Evolutionary conservation across 345 rosid genomes (phyloP), one percentile per base, ranked within the genome.

Genomic region (Linum usitatissimum): DNA sequence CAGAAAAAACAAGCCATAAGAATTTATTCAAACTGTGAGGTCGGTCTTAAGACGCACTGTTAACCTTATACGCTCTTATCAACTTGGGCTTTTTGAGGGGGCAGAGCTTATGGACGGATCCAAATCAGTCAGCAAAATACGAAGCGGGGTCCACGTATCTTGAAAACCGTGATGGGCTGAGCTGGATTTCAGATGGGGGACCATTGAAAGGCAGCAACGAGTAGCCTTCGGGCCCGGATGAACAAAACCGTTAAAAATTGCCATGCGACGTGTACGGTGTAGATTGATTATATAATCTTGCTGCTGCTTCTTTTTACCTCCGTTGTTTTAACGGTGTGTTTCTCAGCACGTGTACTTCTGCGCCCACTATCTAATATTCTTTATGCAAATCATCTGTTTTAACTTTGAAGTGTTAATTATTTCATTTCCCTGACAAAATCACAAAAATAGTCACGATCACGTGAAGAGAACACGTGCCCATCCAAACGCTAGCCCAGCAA

Each of bases 401-500:
- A n/a, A n/a, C n/a, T n/a, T n/a, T n/a, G n/a, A 13, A 7, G 8
- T 1, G 10, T 45, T 45, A 45, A 9, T 48, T 21, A 3, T 53
- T 48, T 7, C n/a, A 10, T 62, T 20, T 19, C 18, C 15, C 30
- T 23, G 28, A 23, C 28, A 23, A 23, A 23, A n/a, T n/a, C n/a
- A n/a, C n/a, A n/a, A n/a, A n/a, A n/a, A 23, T 23, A 30, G 30
- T 51, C 30, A 40, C 31, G 0, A 10, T 59, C 73, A 59, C 68
- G 56, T 63, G 73, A 63, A 58, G 17, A 19, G 3, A 34, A 42
- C 74, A 65, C 63, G 74, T 70, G 66, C 54, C 60, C 6, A n/a
- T 13, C 1, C 28, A 0, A 60, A 12, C 0, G 30, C 8, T 42
- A 66, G 59, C 45, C 61, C 28, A 23, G 28, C 48, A 57, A 23